Percentiles rank a stretch among this genome's conserved stretches.
Conservation (phyloP, 306 rosid genomes). For the Astragalus glycyphyllos region DNA sequence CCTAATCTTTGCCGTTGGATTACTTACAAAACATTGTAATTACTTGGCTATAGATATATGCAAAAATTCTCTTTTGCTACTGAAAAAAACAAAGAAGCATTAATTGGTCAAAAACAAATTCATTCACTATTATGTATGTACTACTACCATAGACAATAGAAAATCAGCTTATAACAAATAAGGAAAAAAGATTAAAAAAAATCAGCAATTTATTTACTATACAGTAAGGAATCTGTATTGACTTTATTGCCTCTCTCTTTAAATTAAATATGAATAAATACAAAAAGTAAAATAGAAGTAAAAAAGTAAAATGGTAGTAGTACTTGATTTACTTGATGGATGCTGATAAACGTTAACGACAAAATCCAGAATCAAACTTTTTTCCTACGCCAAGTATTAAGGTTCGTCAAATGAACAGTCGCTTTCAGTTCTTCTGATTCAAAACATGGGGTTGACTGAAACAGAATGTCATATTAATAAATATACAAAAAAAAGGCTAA, state of each 20-base stretch:
- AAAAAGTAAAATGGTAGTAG: slow-evolving; percentile 25
- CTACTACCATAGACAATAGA: no score
- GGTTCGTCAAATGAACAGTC: slow-evolving; percentile 63
- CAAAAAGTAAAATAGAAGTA: slow-evolving; percentile 2
- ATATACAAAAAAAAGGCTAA: slow-evolving; percentile 8
- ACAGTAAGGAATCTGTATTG: background rate
- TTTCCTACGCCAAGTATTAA: slow-evolving; percentile 41
- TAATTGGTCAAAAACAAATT: background rate
- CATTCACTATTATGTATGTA: background rate
- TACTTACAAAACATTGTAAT: no score
- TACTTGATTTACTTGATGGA: slow-evolving; percentile 25
- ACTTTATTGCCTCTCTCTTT: background rate
- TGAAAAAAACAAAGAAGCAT: background rate
- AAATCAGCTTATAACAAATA: no score
- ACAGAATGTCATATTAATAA: slow-evolving; percentile 31
- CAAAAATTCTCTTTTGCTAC: background rate
- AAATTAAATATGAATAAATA: background rate
- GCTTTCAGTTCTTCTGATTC: slow-evolving; percentile 52
- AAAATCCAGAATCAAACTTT: slow-evolving; percentile 47
- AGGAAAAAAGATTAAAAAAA: no score
- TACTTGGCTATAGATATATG: background rate
- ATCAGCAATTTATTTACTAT: background rate
- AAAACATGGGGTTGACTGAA: slow-evolving; percentile 47
- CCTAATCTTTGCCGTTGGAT: no score
- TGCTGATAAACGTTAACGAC: slow-evolving; percentile 46